Evolutionary conservation across 345 rosid genomes (phyloP).

Genomic region (Cardamine resedifolia): DNA sequence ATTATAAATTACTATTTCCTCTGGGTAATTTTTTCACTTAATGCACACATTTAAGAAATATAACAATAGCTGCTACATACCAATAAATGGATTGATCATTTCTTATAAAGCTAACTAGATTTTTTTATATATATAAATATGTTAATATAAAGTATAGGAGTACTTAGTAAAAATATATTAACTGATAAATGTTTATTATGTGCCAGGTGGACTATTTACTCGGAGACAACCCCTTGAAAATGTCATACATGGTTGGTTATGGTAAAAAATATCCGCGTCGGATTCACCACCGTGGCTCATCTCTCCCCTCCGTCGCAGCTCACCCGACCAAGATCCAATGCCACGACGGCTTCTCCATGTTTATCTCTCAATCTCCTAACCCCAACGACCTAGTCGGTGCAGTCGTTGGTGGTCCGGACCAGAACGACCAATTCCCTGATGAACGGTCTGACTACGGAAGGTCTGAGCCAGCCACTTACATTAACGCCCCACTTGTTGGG

Average conservation of each 20-base stretch:
- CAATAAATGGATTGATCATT: too few species aligned
- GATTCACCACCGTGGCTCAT: slow-evolving; percentile 95
- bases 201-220: slow-evolving; percentile 83
- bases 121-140: too few species aligned
- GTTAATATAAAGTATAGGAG: neutral
- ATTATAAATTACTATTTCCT: too few species aligned
- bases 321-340: slow-evolving; percentile 81
- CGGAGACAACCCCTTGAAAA: slow-evolving; percentile 82
- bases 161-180: neutral
- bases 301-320: slow-evolving; percentile 60
- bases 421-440: slow-evolving; percentile 66
- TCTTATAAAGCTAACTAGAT: too few species aligned
- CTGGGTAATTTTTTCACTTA: too few species aligned
- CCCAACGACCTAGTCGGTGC: slow-evolving; percentile 85
- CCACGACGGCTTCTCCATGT: slow-evolving; percentile 62
- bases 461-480: slow-evolving; percentile 91
- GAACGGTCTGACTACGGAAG: slow-evolving; percentile 70
- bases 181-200: neutral
- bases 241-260: slow-evolving; percentile 96
- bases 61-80: too few species aligned
- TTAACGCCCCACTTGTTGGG: slow-evolving; percentile 92
- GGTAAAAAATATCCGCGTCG: slow-evolving; percentile 78
- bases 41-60: too few species aligned
- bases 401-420: slow-evolving; percentile 84
- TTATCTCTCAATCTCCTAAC: slow-evolving; percentile 60